phyloP scores from a whole-genome alignment of 768 basidiomycete genomes.

The Leucocoprinus leucothites region DNA sequence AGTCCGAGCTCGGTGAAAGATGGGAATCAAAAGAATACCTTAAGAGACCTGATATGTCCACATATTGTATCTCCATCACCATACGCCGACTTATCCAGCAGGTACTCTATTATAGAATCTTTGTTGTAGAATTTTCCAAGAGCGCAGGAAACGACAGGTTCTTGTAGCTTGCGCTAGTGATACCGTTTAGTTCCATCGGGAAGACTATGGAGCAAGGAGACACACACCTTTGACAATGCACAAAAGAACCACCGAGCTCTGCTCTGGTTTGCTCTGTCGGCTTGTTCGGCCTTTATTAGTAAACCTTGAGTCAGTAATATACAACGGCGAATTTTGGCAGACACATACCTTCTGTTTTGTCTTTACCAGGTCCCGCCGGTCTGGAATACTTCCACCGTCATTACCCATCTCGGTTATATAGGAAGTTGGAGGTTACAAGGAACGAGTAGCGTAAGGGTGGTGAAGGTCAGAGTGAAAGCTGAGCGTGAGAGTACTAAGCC shows the following conservation, averaged over 20 bases:
- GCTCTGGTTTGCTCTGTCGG: conserved; percentile 87
- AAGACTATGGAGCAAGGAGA: background rate
- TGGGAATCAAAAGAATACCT: conserved; percentile 49
- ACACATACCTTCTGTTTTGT: conserved; percentile 62
- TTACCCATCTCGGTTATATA: conserved; percentile 59
- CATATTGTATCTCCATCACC: conserved; percentile 93
- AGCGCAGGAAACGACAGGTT: conserved; percentile 88
- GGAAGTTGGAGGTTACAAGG: background rate
- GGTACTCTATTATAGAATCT: conserved; percentile 87
- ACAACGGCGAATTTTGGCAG: background rate
- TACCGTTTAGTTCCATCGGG: background rate
- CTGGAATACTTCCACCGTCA: conserved; percentile 87
- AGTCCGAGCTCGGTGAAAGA: background rate
- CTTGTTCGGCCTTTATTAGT: conserved; percentile 76
- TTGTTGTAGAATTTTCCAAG: conserved; percentile 97
- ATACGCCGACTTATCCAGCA: conserved; percentile 78
- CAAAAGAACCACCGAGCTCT: conserved; percentile 91
- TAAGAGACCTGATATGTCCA: conserved; percentile 85
- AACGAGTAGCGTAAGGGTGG: background rate
- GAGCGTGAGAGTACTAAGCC: no score
- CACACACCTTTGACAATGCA: conserved; percentile 85
- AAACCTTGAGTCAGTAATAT: conserved; percentile 1
- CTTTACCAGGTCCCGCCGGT: conserved; percentile 74
- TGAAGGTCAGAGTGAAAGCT: background rate
- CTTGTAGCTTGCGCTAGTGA: conserved; percentile 71